phyloP scores from a whole-genome alignment of 176 grass and related monocot species.

The Musa troglodytarum region DNA sequence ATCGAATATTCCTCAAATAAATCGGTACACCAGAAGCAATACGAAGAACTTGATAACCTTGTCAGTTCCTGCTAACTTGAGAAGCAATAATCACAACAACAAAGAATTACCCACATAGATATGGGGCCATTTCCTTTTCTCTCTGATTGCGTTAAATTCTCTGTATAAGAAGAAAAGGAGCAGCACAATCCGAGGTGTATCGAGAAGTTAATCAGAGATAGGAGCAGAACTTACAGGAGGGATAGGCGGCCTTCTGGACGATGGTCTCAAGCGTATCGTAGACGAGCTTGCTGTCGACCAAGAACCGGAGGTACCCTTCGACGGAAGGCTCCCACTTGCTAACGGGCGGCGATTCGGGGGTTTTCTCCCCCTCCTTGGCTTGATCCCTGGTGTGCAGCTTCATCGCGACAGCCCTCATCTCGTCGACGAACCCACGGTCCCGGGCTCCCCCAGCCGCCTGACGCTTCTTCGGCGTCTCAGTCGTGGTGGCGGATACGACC shows the following conservation, averaged over 20 bases:
- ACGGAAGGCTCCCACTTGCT: constrained; percentile 66
- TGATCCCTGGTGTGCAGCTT: constrained; percentile 86
- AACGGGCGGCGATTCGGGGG: constrained; percentile 56
- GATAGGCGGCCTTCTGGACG: constrained; percentile 49
- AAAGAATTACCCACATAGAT: too few species aligned
- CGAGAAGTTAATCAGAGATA: not conserved
- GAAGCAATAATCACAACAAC: too few species aligned
- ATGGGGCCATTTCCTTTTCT: too few species aligned
- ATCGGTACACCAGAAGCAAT: too few species aligned
- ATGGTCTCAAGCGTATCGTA: constrained; percentile 72
- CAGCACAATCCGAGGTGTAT: not conserved
- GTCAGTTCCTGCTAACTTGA: too few species aligned
- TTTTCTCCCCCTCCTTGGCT: constrained; percentile 73
- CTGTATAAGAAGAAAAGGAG: too few species aligned
- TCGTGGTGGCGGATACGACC: not conserved
- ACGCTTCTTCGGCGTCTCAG: not conserved
- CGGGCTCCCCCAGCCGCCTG: not conserved
- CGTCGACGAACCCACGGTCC: constrained; percentile 67
- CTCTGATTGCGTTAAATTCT: too few species aligned
- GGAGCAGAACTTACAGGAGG: constrained; percentile 54
- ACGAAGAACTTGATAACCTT: not conserved
- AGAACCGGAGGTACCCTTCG: constrained; percentile 71
- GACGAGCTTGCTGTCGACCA: constrained; percentile 89
- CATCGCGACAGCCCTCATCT: constrained; percentile 90
- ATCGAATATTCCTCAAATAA: too few species aligned